Conservation (phyloP, 139 green algal genomes). For the Pleodorina starrii region DNA sequence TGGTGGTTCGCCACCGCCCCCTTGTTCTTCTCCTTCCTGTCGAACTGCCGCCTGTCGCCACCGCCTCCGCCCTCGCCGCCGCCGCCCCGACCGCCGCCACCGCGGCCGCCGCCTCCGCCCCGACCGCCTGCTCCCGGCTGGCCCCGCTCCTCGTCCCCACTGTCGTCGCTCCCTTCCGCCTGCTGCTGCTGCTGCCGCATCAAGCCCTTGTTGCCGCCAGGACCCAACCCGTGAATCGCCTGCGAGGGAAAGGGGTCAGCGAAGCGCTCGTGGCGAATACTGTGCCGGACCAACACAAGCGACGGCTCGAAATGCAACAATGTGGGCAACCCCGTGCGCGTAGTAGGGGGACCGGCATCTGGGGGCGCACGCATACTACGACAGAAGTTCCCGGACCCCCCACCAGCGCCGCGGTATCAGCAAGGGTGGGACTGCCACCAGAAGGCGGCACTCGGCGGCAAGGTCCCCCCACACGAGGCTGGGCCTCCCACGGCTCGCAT, state of each 20-base stretch:
- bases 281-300: too few relatives aligned
- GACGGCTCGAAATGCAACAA: too few relatives aligned
- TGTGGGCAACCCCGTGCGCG: too few relatives aligned
- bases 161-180: neutral
- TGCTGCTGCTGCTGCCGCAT: conserved; percentile 30
- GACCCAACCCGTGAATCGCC: conserved; percentile 65
- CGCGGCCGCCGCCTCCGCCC: conserved; percentile 1
- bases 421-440: too few relatives aligned
- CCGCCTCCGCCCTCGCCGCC: conserved; percentile 29
- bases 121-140: neutral
- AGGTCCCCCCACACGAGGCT: too few relatives aligned
- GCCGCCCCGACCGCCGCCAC: neutral
- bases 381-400: too few relatives aligned
- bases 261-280: too few relatives aligned
- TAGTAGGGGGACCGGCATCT: too few relatives aligned
- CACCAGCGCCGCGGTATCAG: too few relatives aligned
- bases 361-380: too few relatives aligned
- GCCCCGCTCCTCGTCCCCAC: neutral
- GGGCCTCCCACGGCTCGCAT: too few relatives aligned
- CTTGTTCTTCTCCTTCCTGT: conserved; percentile 86
- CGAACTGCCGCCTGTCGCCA: conserved; percentile 39
- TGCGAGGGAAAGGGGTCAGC: neutral
- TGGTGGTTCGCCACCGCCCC: conserved; percentile 83
- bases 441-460: too few relatives aligned
- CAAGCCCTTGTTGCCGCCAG: conserved; percentile 50